A percentile compares a stretch with the other conserved stretches of the same genome.
These are phyloP conservation scores for Schwanniomyces occidentalis DNA, from an alignment of 805 yeast genomes.

Conservation along the genomic window DNA sequence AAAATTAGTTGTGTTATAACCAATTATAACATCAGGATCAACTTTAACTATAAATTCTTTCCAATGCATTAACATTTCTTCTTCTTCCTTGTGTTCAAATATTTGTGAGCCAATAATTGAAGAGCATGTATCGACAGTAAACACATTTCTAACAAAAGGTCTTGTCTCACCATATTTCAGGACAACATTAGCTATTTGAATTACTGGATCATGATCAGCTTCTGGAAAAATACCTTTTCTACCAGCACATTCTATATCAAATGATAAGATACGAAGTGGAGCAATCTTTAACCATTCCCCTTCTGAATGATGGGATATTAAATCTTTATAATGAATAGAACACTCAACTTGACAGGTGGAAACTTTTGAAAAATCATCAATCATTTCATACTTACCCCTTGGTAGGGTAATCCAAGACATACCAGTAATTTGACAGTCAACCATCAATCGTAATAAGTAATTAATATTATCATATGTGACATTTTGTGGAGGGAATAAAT, in stretches of 20 bases:
- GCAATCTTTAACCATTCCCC: slow-evolving; percentile 94
- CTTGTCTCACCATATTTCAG: slow-evolving; percentile 76
- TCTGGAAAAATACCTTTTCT: slow-evolving; percentile 97
- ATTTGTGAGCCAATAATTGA: slow-evolving; percentile 94
- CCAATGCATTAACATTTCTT: slow-evolving; percentile 85
- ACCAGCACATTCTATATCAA: slow-evolving; percentile 98
- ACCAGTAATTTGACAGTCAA: slow-evolving; percentile 89
- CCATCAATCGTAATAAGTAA: slow-evolving; percentile 81
- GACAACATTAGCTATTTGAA: slow-evolving; percentile 96
- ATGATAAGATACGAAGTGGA: slow-evolving; percentile 88
- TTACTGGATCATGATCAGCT: slow-evolving; percentile 88
- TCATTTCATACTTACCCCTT: slow-evolving; percentile 59
- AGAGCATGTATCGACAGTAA: slow-evolving; percentile 87
- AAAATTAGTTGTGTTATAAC: slow-evolving; percentile 92
- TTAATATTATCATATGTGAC: slow-evolving; percentile 90
- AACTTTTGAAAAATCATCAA: slow-evolving; percentile 40
- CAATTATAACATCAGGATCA: slow-evolving; percentile 96
- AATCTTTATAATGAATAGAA: slow-evolving; percentile 60
- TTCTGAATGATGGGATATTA: slow-evolving; percentile 82
- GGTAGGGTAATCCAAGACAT: slow-evolving; percentile 98
- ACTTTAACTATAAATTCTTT: slow-evolving; percentile 75
- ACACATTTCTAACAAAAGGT: slow-evolving; percentile 93
- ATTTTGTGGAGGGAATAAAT: slow-evolving; percentile 57
- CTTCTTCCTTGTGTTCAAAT: slow-evolving; percentile 70
- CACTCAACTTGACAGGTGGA: slow-evolving; percentile 90